phyloP scores from a whole-genome alignment of 192 early-diverging fungal genomes.

The Chytriomyces sp. region DNA sequence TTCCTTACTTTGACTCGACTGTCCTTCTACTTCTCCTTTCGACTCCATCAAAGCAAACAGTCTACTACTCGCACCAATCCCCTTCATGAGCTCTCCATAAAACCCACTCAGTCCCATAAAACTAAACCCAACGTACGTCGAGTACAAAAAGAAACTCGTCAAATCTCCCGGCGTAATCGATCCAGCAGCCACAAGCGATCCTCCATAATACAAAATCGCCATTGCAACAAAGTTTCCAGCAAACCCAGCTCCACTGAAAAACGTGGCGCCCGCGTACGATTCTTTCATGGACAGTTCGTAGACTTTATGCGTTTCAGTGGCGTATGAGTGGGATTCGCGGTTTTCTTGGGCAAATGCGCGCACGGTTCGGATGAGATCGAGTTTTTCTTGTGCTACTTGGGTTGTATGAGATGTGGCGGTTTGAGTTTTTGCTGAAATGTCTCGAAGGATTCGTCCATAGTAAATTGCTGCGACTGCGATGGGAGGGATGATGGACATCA shows the following conservation, averaged over 20 bases:
- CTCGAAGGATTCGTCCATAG: slow-evolving; percentile 70
- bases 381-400: slow-evolving; percentile 72
- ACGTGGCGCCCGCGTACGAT: slow-evolving; percentile 31
- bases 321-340: slow-evolving; percentile 37
- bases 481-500: slow-evolving; percentile 76
- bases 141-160: slow-evolving; percentile 46
- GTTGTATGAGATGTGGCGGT: slow-evolving; percentile 70
- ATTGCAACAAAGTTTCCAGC: slow-evolving; percentile 45
- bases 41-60: slow-evolving; percentile 44
- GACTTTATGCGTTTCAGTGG: slow-evolving; percentile 30
- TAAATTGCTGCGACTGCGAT: slow-evolving; percentile 70
- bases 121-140: slow-evolving; percentile 40
- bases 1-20: not conserved
- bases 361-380: slow-evolving; percentile 53
- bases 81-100: slow-evolving; percentile 49
- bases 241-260: slow-evolving; percentile 44
- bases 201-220: slow-evolving; percentile 55
- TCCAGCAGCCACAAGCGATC: slow-evolving; percentile 36
- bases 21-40: slow-evolving; percentile 31
- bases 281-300: slow-evolving; percentile 41
- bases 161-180: slow-evolving; percentile 46
- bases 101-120: slow-evolving; percentile 36
- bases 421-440: slow-evolving; percentile 65
- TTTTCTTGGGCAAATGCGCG: slow-evolving; percentile 50
- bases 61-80: slow-evolving; percentile 39